A percentile compares a stretch with the other conserved stretches of the same genome.
Conservation (phyloP, 228 moss, liverwort and hornwort species). For the Sphagnum fallax region DNA sequence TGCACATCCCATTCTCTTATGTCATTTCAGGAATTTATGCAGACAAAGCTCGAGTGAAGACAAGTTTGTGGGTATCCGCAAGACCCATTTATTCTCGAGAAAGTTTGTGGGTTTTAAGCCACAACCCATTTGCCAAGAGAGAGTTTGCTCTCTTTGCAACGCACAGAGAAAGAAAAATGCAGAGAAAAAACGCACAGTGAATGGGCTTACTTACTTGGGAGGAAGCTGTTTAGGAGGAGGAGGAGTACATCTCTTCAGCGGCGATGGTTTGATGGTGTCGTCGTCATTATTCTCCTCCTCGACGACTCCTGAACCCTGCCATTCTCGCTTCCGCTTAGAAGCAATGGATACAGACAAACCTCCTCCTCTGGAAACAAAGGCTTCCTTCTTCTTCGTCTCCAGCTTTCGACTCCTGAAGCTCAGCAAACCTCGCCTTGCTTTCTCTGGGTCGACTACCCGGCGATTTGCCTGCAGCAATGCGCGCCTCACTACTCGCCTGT, state of each 20-base stretch:
- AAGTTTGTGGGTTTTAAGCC: not conserved
- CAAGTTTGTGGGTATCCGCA: not conserved
- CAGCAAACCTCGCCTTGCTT: constrained; percentile 23
- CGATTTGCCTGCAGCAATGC: too few relatives aligned
- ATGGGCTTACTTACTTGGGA: constrained; percentile 17
- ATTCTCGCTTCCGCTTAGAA: not conserved
- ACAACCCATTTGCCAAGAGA: not conserved
- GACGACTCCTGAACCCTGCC: constrained; percentile 12
- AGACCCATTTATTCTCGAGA: not conserved
- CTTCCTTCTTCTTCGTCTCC: not conserved
- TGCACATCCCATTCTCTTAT: constrained; percentile 8
- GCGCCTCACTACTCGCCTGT: too few relatives aligned
- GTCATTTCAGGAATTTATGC: not conserved
- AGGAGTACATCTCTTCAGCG: too few relatives aligned
- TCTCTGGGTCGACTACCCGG: not conserved
- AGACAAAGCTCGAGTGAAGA: too few relatives aligned
- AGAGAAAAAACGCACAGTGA: too few relatives aligned
- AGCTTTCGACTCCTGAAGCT: constrained; percentile 37
- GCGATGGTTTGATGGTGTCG: too few relatives aligned
- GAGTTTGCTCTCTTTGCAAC: not conserved
- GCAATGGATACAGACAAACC: not conserved
- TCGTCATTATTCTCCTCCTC: too few relatives aligned
- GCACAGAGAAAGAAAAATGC: not conserved
- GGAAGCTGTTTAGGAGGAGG: constrained; percentile 15
- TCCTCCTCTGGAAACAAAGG: not conserved